Evolutionary conservation across 2,329 filamentous ascomycete species (phyloP).

Genomic region (Amesomyces nigricolor): DNA sequence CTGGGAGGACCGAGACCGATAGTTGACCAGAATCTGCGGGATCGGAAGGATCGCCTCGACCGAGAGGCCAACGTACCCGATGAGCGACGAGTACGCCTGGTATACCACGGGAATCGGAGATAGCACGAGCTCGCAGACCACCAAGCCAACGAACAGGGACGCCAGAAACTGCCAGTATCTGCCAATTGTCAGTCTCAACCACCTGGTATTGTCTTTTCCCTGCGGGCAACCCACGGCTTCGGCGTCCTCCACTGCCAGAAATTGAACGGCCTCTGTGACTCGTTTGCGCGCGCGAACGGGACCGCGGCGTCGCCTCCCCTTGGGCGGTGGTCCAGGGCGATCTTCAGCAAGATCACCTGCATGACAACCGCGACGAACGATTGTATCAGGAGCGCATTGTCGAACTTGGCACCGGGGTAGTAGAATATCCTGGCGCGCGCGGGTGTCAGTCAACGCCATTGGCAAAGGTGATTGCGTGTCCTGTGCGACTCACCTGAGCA

Average conservation of each 20-base stretch:
- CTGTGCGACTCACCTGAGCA: constrained; percentile 48
- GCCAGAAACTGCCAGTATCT: constrained; percentile 75
- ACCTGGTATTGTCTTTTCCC: not conserved
- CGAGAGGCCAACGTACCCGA: constrained; percentile 70
- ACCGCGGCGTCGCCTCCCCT: constrained; percentile 55
- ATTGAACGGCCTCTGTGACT: constrained; percentile 58
- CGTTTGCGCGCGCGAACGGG: constrained; percentile 56
- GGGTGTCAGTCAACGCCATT: constrained; percentile 8
- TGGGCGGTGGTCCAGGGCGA: constrained; percentile 63
- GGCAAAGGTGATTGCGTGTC: not conserved
- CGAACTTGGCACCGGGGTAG: constrained; percentile 62
- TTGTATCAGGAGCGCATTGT: constrained; percentile 57
- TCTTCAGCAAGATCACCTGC: constrained; percentile 58
- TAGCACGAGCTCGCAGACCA: constrained; percentile 62
- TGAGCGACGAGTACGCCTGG: constrained; percentile 56
- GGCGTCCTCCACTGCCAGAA: constrained; percentile 79
- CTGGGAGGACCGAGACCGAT: constrained; percentile 62
- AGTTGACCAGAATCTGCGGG: constrained; percentile 70
- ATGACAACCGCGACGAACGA: constrained; percentile 61
- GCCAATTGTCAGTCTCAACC: constrained; percentile 25
- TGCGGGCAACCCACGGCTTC: constrained; percentile 49
- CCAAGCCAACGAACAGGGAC: constrained; percentile 58
- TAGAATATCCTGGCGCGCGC: constrained; percentile 55
- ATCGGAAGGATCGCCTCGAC: constrained; percentile 78
- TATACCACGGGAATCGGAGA: constrained; percentile 54